Evolutionary conservation across 2,329 filamentous ascomycete species (phyloP), one percentile per base, ranked within the genome.

Genomic region (Paracoccidioides brasiliensis): DNA sequence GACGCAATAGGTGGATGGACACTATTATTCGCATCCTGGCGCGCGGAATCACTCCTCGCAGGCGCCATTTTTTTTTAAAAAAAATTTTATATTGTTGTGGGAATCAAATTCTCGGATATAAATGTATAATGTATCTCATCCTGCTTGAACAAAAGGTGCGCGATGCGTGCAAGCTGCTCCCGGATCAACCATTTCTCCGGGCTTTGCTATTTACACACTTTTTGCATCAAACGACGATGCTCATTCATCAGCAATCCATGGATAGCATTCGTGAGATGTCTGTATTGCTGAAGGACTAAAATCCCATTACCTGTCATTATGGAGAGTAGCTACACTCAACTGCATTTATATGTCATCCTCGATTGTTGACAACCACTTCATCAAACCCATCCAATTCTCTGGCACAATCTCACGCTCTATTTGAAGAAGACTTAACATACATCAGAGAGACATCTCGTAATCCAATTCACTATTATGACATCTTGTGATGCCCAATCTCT

Each of bases 31-130:
- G 30, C 22, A 15, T 48, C 42, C n/a, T 33, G 42, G 22, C 46
- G 56, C 22, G 15, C 28, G n/a, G 53, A 30, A 30, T 57, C 58
- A 49, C 42, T 56, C 41, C 51, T 57, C 45, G 52, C 37, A 28
- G 56, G 53, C 30, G 56, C 45, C 58, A 59, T 59, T 50, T 53
- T 55, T 8, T 38, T 8, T 38, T n/a, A n/a, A n/a, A n/a, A n/a
- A n/a, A 30, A 35, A 33, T 42, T 6, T 5, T 38, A 49, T 15
- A 30, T 12, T 10, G 32, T 37, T 32, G 15, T 15, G 50, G 37
- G 32, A 54, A 48, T 10, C n/a, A 28, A 14, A 22, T n/a, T 52
- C 9, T 14, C 49, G 3, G 15, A 42, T 15, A 41, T 28, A 22
- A 22, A 22, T 22, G 22, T 52, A 40, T 41, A 15, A 12, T 40